Base-by-base conservation (phyloP, 1,284 basidiomycete genomes). In the Trametes pubescens region DNA sequence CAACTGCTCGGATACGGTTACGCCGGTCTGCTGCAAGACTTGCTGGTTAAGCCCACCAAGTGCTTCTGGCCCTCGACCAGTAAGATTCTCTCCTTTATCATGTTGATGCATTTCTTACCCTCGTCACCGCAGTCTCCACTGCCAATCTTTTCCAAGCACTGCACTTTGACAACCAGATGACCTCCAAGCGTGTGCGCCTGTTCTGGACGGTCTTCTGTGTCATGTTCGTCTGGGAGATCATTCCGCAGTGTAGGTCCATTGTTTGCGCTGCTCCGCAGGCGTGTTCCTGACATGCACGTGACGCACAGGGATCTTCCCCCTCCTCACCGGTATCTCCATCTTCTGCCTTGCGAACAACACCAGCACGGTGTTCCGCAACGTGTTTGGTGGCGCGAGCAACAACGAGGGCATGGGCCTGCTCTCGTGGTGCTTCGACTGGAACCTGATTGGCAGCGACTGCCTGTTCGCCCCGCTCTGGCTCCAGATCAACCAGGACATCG, bases 361-460 rank as follows among this genome's bases (percentile, higher is more conserved):
- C 22, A 83, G 75, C 24, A 66, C 78, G 0, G 74, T 81, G 26
- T 82, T 88, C 70, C 83, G 86, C 1, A 81, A 82, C 35, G 72
- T 90, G 2, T 88, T 90, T 58, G 87, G 87, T 48, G 86, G 87
- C 26, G 84, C 80, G 4, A 84, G 84, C 66, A 86, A 86, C 65
- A 87, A 89, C 64, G 83, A 88, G 71, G 84, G 84, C 18, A 78
- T 86, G 26, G 84, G 82, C 9, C 64, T 86, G 35, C 71, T 85
- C 26, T 79, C 82, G 7, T 71, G 87, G 64, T 84, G 80, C 67
- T 80, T 89, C 49, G 86, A 89, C 71, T 89, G 87, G 86, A 76
- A 75, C 66, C 61, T 74, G 16, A 76, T 76, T 59, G 71, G 72
- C 46, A 73, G 72, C 47, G 48, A 57, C 47, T 76, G 72, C 55